Conservation (phyloP, 2,329 filamentous ascomycete species). For the Diaporthe capsici region DNA sequence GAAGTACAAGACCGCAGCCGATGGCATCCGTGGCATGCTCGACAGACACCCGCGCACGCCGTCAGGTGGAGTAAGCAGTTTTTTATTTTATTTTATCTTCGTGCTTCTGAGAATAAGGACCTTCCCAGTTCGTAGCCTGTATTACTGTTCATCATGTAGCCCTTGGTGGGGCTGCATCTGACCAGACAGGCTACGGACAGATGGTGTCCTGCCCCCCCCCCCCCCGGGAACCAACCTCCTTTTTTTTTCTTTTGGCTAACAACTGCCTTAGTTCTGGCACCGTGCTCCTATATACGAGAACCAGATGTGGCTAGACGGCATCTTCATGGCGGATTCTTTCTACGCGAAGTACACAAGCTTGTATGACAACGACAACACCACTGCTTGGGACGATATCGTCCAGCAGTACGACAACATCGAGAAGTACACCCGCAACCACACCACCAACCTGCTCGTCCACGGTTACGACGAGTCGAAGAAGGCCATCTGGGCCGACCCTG, state of each 20-base stretch:
- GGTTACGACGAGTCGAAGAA: slow-evolving; percentile 65
- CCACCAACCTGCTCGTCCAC: slow-evolving; percentile 63
- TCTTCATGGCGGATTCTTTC: slow-evolving; percentile 56
- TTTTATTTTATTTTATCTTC: background rate
- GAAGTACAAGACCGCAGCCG: slow-evolving; percentile 57
- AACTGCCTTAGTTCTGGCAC: slow-evolving; percentile 55
- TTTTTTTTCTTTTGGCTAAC: background rate
- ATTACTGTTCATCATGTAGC: too few species aligned
- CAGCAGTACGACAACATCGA: slow-evolving; percentile 37
- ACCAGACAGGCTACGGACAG: background rate
- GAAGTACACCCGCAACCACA: slow-evolving; percentile 55
- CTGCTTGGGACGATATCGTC: slow-evolving; percentile 45
- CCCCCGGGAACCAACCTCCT: background rate
- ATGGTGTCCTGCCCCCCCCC: background rate
- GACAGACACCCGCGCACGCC: slow-evolving; percentile 56
- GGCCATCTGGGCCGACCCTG: slow-evolving; percentile 65
- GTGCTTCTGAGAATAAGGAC: too few species aligned
- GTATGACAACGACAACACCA: slow-evolving; percentile 46
- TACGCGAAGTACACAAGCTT: slow-evolving; percentile 47
- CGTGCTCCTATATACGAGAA: slow-evolving; percentile 55
- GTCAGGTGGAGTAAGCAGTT: slow-evolving; percentile 49
- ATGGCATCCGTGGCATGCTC: slow-evolving; percentile 54
- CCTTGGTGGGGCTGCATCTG: background rate
- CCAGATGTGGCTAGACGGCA: slow-evolving; percentile 62
- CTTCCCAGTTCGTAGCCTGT: background rate